phyloP scores from a whole-genome alignment of 768 basidiomycete species.

The Panaeolus cyanescens region DNA sequence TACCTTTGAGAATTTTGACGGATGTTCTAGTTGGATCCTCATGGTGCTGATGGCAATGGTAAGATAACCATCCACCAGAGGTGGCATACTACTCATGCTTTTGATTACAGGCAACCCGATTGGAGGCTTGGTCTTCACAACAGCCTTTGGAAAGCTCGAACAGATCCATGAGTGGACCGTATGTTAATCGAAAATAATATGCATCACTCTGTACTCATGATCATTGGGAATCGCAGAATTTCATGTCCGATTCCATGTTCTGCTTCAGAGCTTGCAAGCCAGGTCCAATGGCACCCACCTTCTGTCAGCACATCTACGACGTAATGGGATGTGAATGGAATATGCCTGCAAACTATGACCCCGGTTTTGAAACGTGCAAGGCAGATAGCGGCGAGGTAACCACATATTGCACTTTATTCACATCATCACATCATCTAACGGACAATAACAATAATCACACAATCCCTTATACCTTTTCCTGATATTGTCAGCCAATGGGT shows the following conservation, averaged over 20 bases:
- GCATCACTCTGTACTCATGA: neutral
- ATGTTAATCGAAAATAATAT: constrained; percentile 47
- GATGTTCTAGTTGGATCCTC: constrained; percentile 38
- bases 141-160: constrained; percentile 36
- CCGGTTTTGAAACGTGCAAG: constrained; percentile 40
- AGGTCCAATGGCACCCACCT: constrained; percentile 34
- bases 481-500: constrained; percentile 54
- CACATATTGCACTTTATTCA: neutral
- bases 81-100: neutral
- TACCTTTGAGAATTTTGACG: neutral
- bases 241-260: constrained; percentile 32
- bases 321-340: constrained; percentile 47
- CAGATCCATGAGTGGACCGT: constrained; percentile 47
- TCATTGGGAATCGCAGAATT: neutral
- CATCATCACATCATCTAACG: neutral
- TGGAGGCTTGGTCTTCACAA: constrained; percentile 47
- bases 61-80: neutral
- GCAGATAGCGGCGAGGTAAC: constrained; percentile 55
- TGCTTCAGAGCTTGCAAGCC: constrained; percentile 41
- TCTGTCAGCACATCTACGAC: constrained; percentile 50
- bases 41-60: constrained; percentile 38
- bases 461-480: neutral
- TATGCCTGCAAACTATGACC: constrained; percentile 47
- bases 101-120: constrained; percentile 47
- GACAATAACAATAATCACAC: neutral